Conservation (phyloP, 78 protist genomes). For the Dictyostelium firmibasis region DNA sequence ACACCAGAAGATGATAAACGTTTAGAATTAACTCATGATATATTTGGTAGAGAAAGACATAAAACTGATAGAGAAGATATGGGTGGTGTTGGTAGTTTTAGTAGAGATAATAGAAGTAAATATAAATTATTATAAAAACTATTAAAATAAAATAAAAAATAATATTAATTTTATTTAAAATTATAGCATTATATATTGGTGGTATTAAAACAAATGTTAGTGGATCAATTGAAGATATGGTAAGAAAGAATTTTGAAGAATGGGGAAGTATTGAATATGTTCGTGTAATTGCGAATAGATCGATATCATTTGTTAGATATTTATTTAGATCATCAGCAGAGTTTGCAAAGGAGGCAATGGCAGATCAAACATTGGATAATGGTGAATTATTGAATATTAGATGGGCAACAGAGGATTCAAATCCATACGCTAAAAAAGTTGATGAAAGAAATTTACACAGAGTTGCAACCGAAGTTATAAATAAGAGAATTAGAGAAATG, state of each 20-base stretch:
- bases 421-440: slow-evolving; percentile 45
- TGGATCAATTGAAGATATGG: slow-evolving; percentile 42
- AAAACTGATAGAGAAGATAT: slow-evolving; percentile 80
- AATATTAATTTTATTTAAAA: not conserved
- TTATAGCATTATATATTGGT: slow-evolving; percentile 65
- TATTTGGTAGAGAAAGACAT: slow-evolving; percentile 82
- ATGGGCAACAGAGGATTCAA: slow-evolving; percentile 80
- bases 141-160: too few species aligned
- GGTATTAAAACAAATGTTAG: slow-evolving; percentile 38
- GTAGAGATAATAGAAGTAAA: slow-evolving; percentile 78
- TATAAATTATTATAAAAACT: not conserved
- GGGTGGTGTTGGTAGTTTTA: slow-evolving; percentile 85
- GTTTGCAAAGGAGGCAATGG: slow-evolving; percentile 84
- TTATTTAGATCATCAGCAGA: slow-evolving; percentile 70
- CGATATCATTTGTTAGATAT: slow-evolving; percentile 82
- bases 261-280: slow-evolving; percentile 78
- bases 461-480: slow-evolving; percentile 70
- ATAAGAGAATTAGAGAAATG: slow-evolving; percentile 69
- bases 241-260: slow-evolving; percentile 59
- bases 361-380: slow-evolving; percentile 74
- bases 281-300: slow-evolving; percentile 57
- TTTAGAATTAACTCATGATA: slow-evolving; percentile 60
- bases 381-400: slow-evolving; percentile 73
- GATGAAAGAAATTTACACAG: slow-evolving; percentile 74
- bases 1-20: slow-evolving; percentile 69